phyloP scores from a whole-genome alignment of 371 early-diverging fungal genomes.

The Chytridiales sp. region DNA sequence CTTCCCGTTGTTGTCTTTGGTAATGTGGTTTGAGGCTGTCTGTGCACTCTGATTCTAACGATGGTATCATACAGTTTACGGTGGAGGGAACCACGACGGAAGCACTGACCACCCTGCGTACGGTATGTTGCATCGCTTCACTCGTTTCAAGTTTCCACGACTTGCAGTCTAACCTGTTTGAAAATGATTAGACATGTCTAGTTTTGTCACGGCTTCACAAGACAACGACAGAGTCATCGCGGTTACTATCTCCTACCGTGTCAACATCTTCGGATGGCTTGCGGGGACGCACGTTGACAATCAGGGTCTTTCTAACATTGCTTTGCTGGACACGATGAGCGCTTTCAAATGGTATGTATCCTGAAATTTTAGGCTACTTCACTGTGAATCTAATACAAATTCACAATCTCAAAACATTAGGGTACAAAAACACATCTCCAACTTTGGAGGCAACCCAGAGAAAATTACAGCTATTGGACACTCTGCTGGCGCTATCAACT shows the following conservation, averaged over 20 bases:
- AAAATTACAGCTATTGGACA: slow-evolving; percentile 6
- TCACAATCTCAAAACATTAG: background rate
- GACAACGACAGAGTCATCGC: slow-evolving; percentile 8
- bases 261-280: slow-evolving; percentile 6
- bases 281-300: background rate
- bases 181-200: too few relatives aligned
- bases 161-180: too few relatives aligned
- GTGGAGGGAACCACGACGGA: too few relatives aligned
- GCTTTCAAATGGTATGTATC: slow-evolving; percentile 3
- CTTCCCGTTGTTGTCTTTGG: slow-evolving; percentile 10
- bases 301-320: background rate
- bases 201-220: too few relatives aligned
- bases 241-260: slow-evolving; percentile 7
- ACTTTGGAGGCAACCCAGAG: slow-evolving; percentile 6
- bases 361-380: background rate
- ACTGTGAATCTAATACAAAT: background rate
- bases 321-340: background rate
- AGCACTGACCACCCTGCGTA: too few relatives aligned
- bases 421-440: slow-evolving; percentile 5
- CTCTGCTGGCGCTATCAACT: background rate
- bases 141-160: too few relatives aligned
- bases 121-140: too few relatives aligned
- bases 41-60: too few relatives aligned
- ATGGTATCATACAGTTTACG: too few relatives aligned
- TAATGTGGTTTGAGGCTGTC: too few relatives aligned